phyloP scores from a whole-genome alignment of 2,329 filamentous ascomycete genomes.

The Leptographium radiaticola region DNA sequence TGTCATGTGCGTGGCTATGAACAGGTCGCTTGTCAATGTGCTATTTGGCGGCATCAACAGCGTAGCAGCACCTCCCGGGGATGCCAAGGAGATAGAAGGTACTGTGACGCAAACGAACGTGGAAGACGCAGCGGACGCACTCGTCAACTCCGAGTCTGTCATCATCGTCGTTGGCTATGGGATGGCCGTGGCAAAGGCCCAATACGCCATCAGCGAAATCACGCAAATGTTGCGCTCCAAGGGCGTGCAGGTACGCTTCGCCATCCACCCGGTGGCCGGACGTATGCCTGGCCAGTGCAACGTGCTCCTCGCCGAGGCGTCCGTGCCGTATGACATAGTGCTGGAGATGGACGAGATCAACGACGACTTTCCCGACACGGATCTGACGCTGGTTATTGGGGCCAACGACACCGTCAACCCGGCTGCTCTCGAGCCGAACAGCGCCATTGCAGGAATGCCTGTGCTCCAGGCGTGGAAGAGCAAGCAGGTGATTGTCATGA shows the following conservation, averaged over 20 bases:
- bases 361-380: constrained; percentile 76
- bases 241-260: constrained; percentile 73
- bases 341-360: constrained; percentile 96
- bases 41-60: constrained; percentile 62
- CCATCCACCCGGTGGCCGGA: constrained; percentile 80
- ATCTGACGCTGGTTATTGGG: constrained; percentile 77
- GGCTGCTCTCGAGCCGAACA: constrained; percentile 71
- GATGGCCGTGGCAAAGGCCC: constrained; percentile 88
- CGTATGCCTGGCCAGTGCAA: constrained; percentile 93
- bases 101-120: constrained; percentile 64
- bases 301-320: constrained; percentile 76
- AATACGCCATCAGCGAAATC: constrained; percentile 81
- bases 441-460: constrained; percentile 82
- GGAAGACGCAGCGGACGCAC: constrained; percentile 66
- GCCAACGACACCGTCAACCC: constrained; percentile 91
- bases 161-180: constrained; percentile 88
- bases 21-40: constrained; percentile 77
- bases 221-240: constrained; percentile 59
- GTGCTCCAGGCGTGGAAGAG: constrained; percentile 89
- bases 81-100: constrained; percentile 66
- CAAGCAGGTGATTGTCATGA: constrained; percentile 89
- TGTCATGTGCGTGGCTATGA: constrained; percentile 84
- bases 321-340: constrained; percentile 82
- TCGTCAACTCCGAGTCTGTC: constrained; percentile 67
- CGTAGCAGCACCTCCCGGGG: constrained; percentile 40